Evolutionary conservation across 495 filamentous ascomycete species (phyloP), one percentile per base, ranked within the genome.

Genomic region (Eremomyces bilateralis): DNA sequence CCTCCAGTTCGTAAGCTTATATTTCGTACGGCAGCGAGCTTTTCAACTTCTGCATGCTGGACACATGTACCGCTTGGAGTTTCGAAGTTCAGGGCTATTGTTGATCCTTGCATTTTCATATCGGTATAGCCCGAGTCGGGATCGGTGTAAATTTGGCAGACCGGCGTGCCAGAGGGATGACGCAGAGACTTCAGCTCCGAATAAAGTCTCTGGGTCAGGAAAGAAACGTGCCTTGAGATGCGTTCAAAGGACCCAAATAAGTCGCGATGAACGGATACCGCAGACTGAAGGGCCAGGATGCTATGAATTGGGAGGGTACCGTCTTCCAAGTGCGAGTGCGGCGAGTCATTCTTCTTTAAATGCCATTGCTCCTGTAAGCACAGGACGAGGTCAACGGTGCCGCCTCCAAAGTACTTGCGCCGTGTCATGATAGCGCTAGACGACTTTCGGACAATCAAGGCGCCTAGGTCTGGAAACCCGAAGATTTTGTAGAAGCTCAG

Each of bases 401-500:
- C 85, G n/a, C 85, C 85, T 1, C 85, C 85, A 50, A 95, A 95
- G 46, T 85, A 95, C 42, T 55, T 65, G 29, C 81, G 67, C 17
- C 61, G 57, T 25, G 57, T 52, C 28, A 93, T 68, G 1, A 76
- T 57, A 16, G 56, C 47, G 1, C 62, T 69, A n/a, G 75, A 63
- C 21, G 61, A 61, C 40, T 81, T 80, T 28, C 76, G 66, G 5
- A 94, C 73, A 34, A 95, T 76, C 49, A 95, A 57, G 3, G 74
- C 85, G 4, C 85, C 85, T 0, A 95, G 56, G 47, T 95, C 80
- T 0, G 85, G 85, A 45, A 93, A 93, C 3, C 85, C 85, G 50
- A 94, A 95, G 16, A 95, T 88, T 53, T 95, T 95, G 53, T 92
- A 90, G 45, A 95, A 82, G 58, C 81, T 91, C 16, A 94, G 49